Evolutionary conservation across 805 yeast genomes (phyloP).

Genomic region (Kodamaea restingae): DNA sequence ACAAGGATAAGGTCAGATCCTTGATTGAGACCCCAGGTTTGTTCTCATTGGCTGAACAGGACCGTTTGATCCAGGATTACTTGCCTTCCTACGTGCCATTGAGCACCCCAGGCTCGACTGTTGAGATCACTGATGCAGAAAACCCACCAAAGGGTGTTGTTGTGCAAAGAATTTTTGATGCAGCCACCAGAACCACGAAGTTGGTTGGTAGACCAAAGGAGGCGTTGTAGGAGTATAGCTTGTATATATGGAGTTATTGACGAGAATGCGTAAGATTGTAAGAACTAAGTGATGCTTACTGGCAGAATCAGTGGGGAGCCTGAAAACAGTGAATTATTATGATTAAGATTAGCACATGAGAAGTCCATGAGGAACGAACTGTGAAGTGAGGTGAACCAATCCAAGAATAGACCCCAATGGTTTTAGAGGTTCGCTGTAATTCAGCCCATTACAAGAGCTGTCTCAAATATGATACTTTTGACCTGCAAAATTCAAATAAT

Average conservation of each 20-base stretch:
- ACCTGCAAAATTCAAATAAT: too few relatives aligned
- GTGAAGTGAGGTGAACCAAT: too few relatives aligned
- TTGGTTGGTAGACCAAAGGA: conserved; percentile 51
- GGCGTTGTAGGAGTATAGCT: conserved; percentile 31
- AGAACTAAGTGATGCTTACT: too few relatives aligned
- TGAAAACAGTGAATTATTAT: too few relatives aligned
- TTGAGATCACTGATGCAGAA: conserved; percentile 31
- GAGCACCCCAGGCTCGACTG: conserved; percentile 38
- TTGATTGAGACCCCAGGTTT: conserved; percentile 42
- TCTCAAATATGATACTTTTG: too few relatives aligned
- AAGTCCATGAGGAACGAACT: too few relatives aligned
- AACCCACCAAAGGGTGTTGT: conserved; percentile 47
- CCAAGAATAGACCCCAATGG: too few relatives aligned
- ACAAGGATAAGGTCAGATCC: conserved; percentile 37
- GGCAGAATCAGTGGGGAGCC: too few relatives aligned
- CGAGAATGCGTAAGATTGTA: too few relatives aligned
- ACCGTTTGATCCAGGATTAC: conserved; percentile 42
- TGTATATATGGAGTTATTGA: background rate
- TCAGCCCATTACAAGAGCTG: too few relatives aligned
- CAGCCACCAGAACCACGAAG: conserved; percentile 48
- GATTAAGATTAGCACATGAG: too few relatives aligned
- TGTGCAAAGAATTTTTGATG: conserved; percentile 58
- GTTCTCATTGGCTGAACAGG: conserved; percentile 35
- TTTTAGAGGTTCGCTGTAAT: too few relatives aligned
- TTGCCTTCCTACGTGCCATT: conserved; percentile 57